phyloP scores from a whole-genome alignment of 306 rosid species.

The Begonia fuchsioides region DNA sequence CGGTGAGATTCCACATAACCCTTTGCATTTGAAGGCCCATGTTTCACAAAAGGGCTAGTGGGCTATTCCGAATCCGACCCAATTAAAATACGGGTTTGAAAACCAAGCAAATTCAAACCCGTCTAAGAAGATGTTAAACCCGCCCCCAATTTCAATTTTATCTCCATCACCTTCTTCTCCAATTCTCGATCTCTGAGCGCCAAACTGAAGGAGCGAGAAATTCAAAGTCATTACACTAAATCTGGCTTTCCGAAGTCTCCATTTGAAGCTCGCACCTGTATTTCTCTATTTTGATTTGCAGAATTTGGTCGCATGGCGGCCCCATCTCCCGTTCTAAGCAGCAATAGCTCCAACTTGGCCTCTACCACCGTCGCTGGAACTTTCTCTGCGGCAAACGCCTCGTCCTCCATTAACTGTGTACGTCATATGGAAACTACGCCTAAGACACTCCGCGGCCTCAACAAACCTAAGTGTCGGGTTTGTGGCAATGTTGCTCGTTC shows the following conservation, averaged over 20 bases:
- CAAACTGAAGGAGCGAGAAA: neutral
- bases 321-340: conserved; percentile 21
- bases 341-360: conserved; percentile 12
- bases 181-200: neutral
- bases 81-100: no score
- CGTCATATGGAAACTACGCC: conserved; percentile 37
- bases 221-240: neutral
- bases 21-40: no score
- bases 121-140: neutral
- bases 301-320: conserved; percentile 21
- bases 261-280: neutral
- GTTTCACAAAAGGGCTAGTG: no score
- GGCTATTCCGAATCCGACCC: no score
- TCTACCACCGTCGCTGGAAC: conserved; percentile 1
- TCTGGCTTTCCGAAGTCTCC: neutral
- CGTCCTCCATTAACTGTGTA: conserved; percentile 13
- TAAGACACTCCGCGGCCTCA: conserved; percentile 52
- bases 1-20: no score
- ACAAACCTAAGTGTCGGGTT: conserved; percentile 60
- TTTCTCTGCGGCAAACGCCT: neutral
- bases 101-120: no score
- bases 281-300: conserved; percentile 1
- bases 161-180: neutral
- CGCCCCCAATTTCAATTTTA: neutral
- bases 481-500: conserved; percentile 99